Evolutionary conservation across 2,329 filamentous ascomycete genomes (phyloP), one percentile per base, ranked within the genome.

Genomic region (Paraphaeosphaeria minitans): DNA sequence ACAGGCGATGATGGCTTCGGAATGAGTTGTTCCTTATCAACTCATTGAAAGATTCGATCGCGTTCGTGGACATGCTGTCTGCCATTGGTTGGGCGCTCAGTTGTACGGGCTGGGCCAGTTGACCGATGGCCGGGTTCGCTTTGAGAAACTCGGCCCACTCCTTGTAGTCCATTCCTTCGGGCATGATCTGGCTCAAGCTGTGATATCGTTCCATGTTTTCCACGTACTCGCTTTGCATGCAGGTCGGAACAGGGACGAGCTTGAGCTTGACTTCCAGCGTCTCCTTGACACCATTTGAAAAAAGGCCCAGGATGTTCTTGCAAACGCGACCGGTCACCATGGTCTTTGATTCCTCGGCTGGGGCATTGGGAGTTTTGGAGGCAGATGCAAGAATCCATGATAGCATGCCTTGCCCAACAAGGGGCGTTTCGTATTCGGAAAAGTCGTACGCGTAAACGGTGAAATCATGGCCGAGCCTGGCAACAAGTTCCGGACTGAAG

Each of bases 371-470:
- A 14, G 82, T 83, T 55, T 83, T 71, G 73, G 86, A 85, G 54
- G 84, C 78, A n/a, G 83, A 82, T 51, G 85, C 84, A 47, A 98
- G 82, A 22, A 89, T 87, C 85, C 90, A 90, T 39, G 95, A 98
- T 21, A 99, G 83, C 88, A 98, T 92, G 54, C 96, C 95, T 77
- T 99, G 94, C 22, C 95, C 95, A 24, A 97, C 94, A 56, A 98
- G 84, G 54, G 96, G 95, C 19, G 89, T 92, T 72, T 97, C 93
- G 64, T 91, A 91, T 78, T 99, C 95, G 13, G 95, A 97, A 77
- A 94, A 98, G 77, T 99, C 95, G 80, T 92, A 92, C 31, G 94
- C 93, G 78, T 99, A 99, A 57, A 99, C 88, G n/a, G 93, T 95
- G 79, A 95, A 99, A 79, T 99, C 93, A 77, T 86, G 80, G 79